A percentile compares a stretch with the other conserved stretches of the same genome.
These are phyloP conservation scores for Rhodotorula taiwanensis DNA, from an alignment of 768 basidiomycete species.

Conservation along the genomic window DNA sequence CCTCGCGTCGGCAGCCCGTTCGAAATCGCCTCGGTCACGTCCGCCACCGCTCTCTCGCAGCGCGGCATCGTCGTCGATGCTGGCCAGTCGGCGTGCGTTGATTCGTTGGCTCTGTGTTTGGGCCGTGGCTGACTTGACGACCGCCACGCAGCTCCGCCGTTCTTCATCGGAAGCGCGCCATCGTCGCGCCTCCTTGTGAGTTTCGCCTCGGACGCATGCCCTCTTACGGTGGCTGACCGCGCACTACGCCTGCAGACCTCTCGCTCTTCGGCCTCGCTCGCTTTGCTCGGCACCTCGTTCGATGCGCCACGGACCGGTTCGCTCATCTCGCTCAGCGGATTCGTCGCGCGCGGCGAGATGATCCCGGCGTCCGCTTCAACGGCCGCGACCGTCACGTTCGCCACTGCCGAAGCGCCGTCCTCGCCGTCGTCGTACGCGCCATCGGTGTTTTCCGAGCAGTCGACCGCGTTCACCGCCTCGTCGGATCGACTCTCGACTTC, in stretches of 20 bases:
- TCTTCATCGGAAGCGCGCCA: too few species aligned
- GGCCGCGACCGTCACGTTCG: conserved; percentile 8
- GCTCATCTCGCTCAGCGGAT: conserved; percentile 16
- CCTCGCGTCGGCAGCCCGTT: too few species aligned
- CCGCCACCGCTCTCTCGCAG: too few species aligned
- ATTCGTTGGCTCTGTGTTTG: too few species aligned
- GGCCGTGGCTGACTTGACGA: too few species aligned
- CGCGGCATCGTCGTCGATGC: too few species aligned
- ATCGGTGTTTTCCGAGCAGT: background rate
- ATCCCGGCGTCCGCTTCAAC: background rate
- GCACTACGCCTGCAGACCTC: background rate
- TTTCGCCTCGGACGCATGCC: too few species aligned
- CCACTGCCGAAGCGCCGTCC: conserved; percentile 1
- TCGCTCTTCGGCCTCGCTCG: conserved; percentile 31
- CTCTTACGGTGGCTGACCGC: background rate
- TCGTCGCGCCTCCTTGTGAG: too few species aligned
- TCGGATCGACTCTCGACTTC: conserved; percentile 3
- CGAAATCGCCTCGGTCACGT: too few species aligned
- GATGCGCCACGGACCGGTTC: conserved; percentile 14
- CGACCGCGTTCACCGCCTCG: conserved; percentile 2
- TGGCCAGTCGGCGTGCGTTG: too few species aligned
- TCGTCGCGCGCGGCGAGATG: conserved; percentile 25
- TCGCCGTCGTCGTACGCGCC: conserved; percentile 4
- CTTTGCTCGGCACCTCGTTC: conserved; percentile 26
- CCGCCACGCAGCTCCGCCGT: too few species aligned